Conservation (phyloP, 352 stramenopile species). For the Globisporangium recalcitrans region DNA sequence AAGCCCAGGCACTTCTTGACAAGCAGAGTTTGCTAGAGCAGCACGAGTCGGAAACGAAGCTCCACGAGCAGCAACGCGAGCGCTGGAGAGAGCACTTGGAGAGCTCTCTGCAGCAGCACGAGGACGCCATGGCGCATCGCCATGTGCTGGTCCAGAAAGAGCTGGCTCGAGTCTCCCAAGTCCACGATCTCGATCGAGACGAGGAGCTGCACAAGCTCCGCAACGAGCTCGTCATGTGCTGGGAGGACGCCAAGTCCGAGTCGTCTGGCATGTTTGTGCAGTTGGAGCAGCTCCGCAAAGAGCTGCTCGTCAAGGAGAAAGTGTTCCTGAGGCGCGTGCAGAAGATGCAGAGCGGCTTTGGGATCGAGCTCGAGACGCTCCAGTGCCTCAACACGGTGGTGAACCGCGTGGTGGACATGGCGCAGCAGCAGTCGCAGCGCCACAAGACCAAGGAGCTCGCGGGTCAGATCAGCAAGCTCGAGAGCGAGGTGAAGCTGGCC, state of each 20-base stretch:
- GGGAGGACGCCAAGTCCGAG: slow-evolving; percentile 30
- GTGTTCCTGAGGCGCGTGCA: slow-evolving; percentile 16
- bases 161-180: slow-evolving; percentile 9
- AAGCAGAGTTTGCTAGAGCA: slow-evolving; percentile 17
- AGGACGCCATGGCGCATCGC: slow-evolving; percentile 38
- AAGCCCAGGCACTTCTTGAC: neutral
- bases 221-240: slow-evolving; percentile 34
- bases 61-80: slow-evolving; percentile 22
- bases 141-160: slow-evolving; percentile 19
- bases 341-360: slow-evolving; percentile 10
- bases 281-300: slow-evolving; percentile 12
- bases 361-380: slow-evolving; percentile 20
- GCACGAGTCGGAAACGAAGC: slow-evolving; percentile 16
- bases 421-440: slow-evolving; percentile 20
- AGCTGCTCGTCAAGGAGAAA: slow-evolving; percentile 20
- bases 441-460: slow-evolving; percentile 24
- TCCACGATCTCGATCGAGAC: neutral
- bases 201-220: slow-evolving; percentile 17
- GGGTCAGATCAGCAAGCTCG: slow-evolving; percentile 29
- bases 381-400: slow-evolving; percentile 32
- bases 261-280: neutral
- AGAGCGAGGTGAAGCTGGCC: slow-evolving; percentile 23
- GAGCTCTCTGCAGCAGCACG: slow-evolving; percentile 30
- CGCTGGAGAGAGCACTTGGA: slow-evolving; percentile 38
- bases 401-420: slow-evolving; percentile 43